phyloP scores from a whole-genome alignment of 2,329 filamentous ascomycete genomes.

The Diplodia intermedia region DNA sequence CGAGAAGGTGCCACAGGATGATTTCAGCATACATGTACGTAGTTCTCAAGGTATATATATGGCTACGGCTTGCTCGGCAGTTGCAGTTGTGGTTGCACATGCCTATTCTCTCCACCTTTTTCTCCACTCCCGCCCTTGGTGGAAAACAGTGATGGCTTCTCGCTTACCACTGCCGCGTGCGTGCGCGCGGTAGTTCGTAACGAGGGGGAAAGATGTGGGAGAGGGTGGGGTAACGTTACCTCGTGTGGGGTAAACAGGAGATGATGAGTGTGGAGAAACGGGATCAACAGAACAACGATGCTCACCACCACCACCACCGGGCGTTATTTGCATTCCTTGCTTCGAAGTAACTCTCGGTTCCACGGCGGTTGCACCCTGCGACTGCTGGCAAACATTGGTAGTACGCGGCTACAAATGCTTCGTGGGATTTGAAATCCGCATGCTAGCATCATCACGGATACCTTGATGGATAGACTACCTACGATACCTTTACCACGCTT shows the following conservation, averaged over 20 bases:
- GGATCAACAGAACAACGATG: neutral
- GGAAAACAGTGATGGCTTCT: neutral
- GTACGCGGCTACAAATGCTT: neutral
- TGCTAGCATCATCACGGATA: neutral
- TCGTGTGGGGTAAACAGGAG: conserved; percentile 16
- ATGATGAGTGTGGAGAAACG: neutral
- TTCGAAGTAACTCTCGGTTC: neutral
- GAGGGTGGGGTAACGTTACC: conserved; percentile 20
- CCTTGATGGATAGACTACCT: neutral
- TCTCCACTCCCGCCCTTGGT: neutral
- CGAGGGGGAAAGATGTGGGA: conserved; percentile 4
- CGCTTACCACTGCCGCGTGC: neutral
- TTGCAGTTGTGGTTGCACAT: neutral
- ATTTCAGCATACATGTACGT: neutral
- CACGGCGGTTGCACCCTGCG: neutral
- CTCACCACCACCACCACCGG: neutral
- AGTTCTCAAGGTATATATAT: neutral
- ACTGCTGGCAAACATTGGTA: neutral
- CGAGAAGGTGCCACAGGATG: neutral
- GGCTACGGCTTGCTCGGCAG: neutral
- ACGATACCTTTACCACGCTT: no score
- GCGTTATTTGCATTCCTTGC: neutral
- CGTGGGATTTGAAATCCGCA: neutral
- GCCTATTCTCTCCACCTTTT: neutral
- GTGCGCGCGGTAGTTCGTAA: neutral